Evolutionary conservation across 257 asterid species (phyloP).

Genomic region (Fraxinus pennsylvanica): DNA sequence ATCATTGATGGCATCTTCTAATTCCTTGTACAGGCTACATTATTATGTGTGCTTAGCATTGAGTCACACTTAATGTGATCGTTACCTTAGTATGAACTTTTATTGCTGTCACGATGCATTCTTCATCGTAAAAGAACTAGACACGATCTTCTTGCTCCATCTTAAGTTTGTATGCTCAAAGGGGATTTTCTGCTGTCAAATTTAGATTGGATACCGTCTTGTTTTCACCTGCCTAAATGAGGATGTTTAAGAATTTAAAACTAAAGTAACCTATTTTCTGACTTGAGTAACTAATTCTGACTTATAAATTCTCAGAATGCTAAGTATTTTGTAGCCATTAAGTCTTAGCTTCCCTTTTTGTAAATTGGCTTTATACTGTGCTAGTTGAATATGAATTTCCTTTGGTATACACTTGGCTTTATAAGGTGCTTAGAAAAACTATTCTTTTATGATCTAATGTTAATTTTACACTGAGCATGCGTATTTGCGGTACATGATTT

Average conservation of each 20-base stretch:
- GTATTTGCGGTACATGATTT: constrained; percentile 18
- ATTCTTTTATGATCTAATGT: background rate
- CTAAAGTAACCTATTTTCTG: background rate
- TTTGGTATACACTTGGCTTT: background rate
- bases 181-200: background rate
- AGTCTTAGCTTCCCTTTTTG: background rate
- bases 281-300: background rate
- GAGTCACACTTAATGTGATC: background rate
- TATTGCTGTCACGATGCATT: background rate
- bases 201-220: background rate
- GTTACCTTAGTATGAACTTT: background rate
- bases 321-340: background rate
- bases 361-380: background rate
- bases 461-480: background rate
- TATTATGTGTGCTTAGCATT: background rate
- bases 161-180: background rate
- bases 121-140: background rate
- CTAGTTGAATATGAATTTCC: background rate
- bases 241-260: background rate
- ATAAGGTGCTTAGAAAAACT: constrained; percentile 1
- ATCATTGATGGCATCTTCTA: background rate
- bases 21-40: background rate
- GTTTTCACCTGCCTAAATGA: background rate
- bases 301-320: too few species aligned
- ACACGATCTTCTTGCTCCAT: constrained; percentile 1